Conservation (phyloP, 1,284 basidiomycete genomes). For the Irpex rosettiformis region DNA sequence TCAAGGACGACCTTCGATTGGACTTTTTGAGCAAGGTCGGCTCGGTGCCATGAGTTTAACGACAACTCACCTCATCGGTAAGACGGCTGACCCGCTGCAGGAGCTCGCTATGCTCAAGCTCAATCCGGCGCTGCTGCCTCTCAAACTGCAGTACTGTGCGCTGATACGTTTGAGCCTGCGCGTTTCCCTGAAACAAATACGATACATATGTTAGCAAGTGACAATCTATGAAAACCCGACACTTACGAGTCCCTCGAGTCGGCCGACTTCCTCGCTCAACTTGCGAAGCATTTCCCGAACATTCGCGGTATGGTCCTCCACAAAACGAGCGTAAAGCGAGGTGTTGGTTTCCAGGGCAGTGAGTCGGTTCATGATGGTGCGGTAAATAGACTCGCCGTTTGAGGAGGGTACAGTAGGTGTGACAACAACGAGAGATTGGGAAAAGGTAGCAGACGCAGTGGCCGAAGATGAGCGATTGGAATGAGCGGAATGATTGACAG, state of each 20-base stretch:
- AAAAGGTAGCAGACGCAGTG: constrained; percentile 11
- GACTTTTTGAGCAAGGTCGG: background rate
- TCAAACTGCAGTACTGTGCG: constrained; percentile 71
- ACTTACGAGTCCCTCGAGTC: constrained; percentile 74
- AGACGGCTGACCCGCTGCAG: constrained; percentile 66
- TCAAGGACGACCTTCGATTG: constrained; percentile 73
- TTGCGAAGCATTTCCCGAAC: constrained; percentile 75
- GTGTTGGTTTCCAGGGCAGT: constrained; percentile 85
- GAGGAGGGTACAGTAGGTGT: constrained; percentile 21
- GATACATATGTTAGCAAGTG: too few species aligned
- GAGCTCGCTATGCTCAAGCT: constrained; percentile 68
- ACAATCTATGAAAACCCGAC: too few species aligned
- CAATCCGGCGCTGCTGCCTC: constrained; percentile 60
- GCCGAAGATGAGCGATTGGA: constrained; percentile 8
- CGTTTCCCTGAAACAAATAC: constrained; percentile 50
- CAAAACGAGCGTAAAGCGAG: constrained; percentile 83
- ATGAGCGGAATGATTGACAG: constrained; percentile 5
- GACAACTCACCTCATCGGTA: constrained; percentile 63
- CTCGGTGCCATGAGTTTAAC: background rate
- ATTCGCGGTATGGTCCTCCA: constrained; percentile 85
- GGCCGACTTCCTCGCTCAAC: constrained; percentile 81
- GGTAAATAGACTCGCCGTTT: constrained; percentile 92
- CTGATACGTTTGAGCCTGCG: constrained; percentile 64
- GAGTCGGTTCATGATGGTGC: constrained; percentile 93
- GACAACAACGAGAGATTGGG: constrained; percentile 15